These are phyloP conservation scores for Aeminium ludgeri DNA, from an alignment of 495 filamentous ascomycete species.

Conservation along the genomic window DNA sequence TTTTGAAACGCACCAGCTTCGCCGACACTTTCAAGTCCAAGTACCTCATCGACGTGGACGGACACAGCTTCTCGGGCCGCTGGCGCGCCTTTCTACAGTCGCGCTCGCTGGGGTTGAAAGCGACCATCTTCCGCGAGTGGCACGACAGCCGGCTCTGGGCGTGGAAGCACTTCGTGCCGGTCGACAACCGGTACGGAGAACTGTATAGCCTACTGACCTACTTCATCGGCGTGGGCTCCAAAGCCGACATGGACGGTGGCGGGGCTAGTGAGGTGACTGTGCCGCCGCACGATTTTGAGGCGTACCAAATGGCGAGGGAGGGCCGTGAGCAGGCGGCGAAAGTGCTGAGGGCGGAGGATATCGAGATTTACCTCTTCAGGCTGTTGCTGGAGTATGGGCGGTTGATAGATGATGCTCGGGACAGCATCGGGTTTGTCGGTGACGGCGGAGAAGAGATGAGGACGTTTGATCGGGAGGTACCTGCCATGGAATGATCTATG, in stretches of 20 bases:
- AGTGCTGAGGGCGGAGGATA: conserved; percentile 58
- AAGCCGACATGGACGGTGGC: neutral
- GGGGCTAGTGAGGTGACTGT: conserved; percentile 1
- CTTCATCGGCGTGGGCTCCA: conserved; percentile 17
- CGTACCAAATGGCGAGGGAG: conserved; percentile 46
- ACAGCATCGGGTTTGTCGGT: conserved; percentile 12
- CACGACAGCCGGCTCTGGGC: conserved; percentile 49
- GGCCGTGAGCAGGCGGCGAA: conserved; percentile 46
- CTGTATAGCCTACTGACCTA: conserved; percentile 20
- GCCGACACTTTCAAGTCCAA: conserved; percentile 37
- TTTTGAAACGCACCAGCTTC: conserved; percentile 16
- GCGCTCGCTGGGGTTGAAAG: conserved; percentile 42
- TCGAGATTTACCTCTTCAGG: conserved; percentile 66
- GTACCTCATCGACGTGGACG: conserved; percentile 52
- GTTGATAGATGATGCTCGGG: conserved; percentile 23
- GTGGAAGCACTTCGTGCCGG: conserved; percentile 63
- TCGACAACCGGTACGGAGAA: conserved; percentile 39
- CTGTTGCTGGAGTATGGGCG: conserved; percentile 49
- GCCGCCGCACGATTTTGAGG: conserved; percentile 30
- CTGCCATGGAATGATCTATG: neutral
- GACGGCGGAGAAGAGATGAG: conserved; percentile 10
- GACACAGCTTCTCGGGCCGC: conserved; percentile 46
- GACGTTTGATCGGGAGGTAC: conserved; percentile 7
- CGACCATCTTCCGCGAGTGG: conserved; percentile 57
- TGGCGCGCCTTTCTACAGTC: conserved; percentile 45